Conservation (phyloP, 1,284 basidiomycete species). For the Pseudomicrostroma phylloplanum region DNA sequence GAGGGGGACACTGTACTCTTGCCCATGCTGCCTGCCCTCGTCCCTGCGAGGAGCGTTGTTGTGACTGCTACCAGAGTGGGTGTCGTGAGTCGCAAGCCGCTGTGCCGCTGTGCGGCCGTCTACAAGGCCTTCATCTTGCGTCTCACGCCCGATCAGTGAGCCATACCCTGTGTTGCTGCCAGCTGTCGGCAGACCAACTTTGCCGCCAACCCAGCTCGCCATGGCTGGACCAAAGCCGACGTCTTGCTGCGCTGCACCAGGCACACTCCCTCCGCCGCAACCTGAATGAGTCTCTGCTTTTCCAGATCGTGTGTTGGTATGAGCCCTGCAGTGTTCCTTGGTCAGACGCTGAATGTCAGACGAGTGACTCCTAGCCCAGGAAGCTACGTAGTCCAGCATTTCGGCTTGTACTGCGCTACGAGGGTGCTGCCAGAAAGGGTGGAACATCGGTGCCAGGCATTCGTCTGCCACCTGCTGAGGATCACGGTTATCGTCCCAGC, state of each 20-base stretch:
- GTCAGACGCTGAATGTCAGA: constrained; percentile 31
- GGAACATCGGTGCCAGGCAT: constrained; percentile 41
- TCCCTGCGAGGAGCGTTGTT: too few relatives aligned
- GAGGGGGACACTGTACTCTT: too few relatives aligned
- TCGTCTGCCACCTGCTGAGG: constrained; percentile 32
- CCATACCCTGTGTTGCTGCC: neutral
- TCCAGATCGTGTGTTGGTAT: constrained; percentile 40
- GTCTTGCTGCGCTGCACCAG: constrained; percentile 20
- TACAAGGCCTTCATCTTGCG: too few relatives aligned
- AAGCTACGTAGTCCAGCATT: constrained; percentile 41
- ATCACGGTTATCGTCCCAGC: constrained; percentile 55
- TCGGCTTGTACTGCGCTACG: constrained; percentile 32
- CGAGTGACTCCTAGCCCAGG: constrained; percentile 30
- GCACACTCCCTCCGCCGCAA: constrained; percentile 25
- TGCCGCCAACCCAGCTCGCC: constrained; percentile 22
- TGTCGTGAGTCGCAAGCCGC: too few relatives aligned
- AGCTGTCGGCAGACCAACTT: constrained; percentile 4
- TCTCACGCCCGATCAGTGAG: too few relatives aligned
- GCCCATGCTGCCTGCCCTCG: too few relatives aligned
- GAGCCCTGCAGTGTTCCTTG: constrained; percentile 29
- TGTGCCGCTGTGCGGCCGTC: too few relatives aligned
- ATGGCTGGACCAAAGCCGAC: constrained; percentile 20
- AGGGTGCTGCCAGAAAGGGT: constrained; percentile 36
- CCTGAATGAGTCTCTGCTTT: constrained; percentile 40
- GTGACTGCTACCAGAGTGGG: too few relatives aligned